Base-by-base conservation (phyloP, 1,284 basidiomycete genomes). In the Fomitopsis pinicola region DNA sequence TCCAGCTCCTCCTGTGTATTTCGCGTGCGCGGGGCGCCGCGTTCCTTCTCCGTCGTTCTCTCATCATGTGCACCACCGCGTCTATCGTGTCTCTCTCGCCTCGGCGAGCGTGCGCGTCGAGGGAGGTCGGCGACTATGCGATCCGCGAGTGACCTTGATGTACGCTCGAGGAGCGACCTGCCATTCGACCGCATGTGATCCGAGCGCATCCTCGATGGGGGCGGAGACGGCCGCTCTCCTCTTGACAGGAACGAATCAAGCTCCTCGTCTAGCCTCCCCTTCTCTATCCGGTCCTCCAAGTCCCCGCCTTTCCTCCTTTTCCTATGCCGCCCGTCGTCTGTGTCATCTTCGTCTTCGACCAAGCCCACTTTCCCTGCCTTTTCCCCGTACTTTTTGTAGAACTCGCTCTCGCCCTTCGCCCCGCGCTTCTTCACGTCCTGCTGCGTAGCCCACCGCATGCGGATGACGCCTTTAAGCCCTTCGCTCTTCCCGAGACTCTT, bases 351-450 rank as follows among this genome's bases (percentile, higher is more conserved):
- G 8, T 54, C 59, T 12, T 30, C 64, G 42, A 76, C 69, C 60
- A 82, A 82, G 33, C 76, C 69, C 59, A 82, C 82, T 69, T 86
- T 90, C 50, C 88, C 89, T 1, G 89, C 89, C 42, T 72, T 71
- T 58, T 70, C 69, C 14, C 89, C 91, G 62, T 92, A 88, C 67
- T 84, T 88, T 72, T 73, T 83, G 73, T 93, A 93, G 67, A 92
- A 93, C 64, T 86, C 74, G 68, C 89, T 91, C 63, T 87, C 80
- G 57, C 77, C 76, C 69, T 81, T 83, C 9, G 91, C 88, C 2
- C 87, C 88, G 59, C 79, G 83, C 76, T 87, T 83, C 79, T 93
- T 93, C 55, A 89, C 80, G 67, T 93, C 91, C 28, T 83, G 81
- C 22, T 66, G 68, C 57, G 75, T 78, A 0, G 91, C 91, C 87